Evolutionary conservation across 345 rosid species (phyloP).

Genomic region (Hibiscus trionum): DNA sequence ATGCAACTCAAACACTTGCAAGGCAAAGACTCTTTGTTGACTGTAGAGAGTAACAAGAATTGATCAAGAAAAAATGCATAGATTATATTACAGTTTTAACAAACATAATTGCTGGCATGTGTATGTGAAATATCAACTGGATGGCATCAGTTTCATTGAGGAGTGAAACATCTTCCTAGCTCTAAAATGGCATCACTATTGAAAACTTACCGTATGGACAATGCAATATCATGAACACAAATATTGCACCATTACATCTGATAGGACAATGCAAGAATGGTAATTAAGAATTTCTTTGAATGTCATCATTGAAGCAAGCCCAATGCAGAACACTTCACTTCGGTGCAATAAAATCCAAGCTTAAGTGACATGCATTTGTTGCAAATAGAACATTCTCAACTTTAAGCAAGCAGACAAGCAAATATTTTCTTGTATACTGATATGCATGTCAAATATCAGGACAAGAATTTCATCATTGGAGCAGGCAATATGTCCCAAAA

Average conservation of each 20-base stretch:
- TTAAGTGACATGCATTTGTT: not conserved
- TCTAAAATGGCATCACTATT: not conserved
- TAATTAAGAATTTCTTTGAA: not conserved
- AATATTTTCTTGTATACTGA: not conserved
- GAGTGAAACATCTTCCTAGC: not conserved
- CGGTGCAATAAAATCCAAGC: not conserved
- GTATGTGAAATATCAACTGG: not conserved
- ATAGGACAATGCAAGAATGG: not conserved
- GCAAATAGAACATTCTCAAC: not conserved
- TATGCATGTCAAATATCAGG: not conserved
- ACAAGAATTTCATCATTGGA: not conserved
- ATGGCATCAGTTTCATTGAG: not conserved
- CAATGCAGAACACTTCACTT: not conserved
- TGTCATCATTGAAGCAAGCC: not conserved
- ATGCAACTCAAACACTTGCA: conserved; percentile 66
- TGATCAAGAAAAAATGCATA: conserved; percentile 23
- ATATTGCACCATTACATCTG: not conserved
- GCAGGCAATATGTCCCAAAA: not conserved
- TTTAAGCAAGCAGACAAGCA: not conserved
- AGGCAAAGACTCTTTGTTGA: conserved; percentile 42
- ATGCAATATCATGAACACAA: not conserved
- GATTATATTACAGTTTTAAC: not conserved
- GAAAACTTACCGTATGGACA: no score
- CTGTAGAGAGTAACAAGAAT: conserved; percentile 48
- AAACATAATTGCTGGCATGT: not conserved